Percentiles rank a stretch among this genome's conserved stretches.
Conservation (phyloP, 345 rosid species). For the Eucalyptus pauciflora region DNA sequence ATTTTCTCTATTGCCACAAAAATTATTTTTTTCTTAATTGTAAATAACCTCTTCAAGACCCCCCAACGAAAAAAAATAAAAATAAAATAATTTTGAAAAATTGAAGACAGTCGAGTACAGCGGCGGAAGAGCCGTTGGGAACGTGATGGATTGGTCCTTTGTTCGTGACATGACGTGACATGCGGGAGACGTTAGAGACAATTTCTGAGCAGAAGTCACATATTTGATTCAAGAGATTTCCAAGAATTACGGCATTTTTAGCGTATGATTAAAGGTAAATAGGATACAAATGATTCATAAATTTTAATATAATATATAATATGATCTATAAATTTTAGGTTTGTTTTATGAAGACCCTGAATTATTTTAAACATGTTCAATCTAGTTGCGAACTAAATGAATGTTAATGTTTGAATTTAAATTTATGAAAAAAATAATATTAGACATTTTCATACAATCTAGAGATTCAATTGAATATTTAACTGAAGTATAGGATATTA, state of each 20-base stretch:
- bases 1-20: not conserved
- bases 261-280: not conserved
- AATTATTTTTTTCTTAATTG: not conserved
- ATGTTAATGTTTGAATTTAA: no score
- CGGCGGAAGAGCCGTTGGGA: not conserved
- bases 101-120: not conserved
- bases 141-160: not conserved
- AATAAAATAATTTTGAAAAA: not conserved
- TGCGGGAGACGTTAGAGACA: not conserved
- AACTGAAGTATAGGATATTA: no score
- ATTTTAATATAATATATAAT: rapidly evolving
- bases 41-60: not conserved
- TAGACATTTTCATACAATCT: no score
- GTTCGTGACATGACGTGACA: not conserved
- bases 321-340: no score
- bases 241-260: not conserved
- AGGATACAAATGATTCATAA: not conserved
- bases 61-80: not conserved
- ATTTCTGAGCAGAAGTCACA: not conserved
- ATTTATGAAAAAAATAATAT: no score
- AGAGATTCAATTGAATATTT: no score
- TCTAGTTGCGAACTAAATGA: no score
- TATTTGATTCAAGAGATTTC: not conserved
- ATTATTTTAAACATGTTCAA: no score
- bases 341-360: no score